Conservation (phyloP, 169 alveolate species). For the Plasmodium billcollinsi region DNA sequence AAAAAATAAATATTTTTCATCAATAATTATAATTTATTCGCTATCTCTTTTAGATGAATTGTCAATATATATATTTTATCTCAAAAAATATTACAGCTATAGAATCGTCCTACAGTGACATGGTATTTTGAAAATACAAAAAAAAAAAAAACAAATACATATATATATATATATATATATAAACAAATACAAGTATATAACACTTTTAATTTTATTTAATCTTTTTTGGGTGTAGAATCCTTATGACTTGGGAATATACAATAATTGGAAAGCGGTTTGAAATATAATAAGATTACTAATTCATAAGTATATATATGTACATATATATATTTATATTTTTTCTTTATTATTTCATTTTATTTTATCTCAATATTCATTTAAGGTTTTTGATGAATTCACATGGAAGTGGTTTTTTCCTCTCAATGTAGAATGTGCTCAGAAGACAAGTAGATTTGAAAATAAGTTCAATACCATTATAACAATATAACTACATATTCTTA, state of each 20-base stretch:
- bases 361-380: not conserved
- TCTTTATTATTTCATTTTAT: no score
- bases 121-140: constrained; percentile 11
- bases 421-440: constrained; percentile 24
- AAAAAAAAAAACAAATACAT: not conserved
- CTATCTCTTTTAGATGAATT: constrained; percentile 30
- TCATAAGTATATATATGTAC: not conserved
- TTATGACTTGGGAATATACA: constrained; percentile 50
- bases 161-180: not conserved
- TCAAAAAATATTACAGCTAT: constrained; percentile 44
- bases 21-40: no score
- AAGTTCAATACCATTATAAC: not conserved
- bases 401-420: constrained; percentile 74
- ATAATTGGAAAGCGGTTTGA: constrained; percentile 60
- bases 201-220: not conserved
- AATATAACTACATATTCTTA: not conserved
- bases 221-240: constrained; percentile 24
- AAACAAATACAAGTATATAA: not conserved
- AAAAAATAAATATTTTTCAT: not conserved
- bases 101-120: constrained; percentile 59
- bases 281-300: not conserved
- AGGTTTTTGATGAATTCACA: constrained; percentile 65
- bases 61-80: constrained; percentile 53
- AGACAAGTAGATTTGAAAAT: constrained; percentile 9
- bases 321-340: not conserved